phyloP scores from a whole-genome alignment of 2,329 filamentous ascomycete genomes.

The Volutella citrinella region DNA sequence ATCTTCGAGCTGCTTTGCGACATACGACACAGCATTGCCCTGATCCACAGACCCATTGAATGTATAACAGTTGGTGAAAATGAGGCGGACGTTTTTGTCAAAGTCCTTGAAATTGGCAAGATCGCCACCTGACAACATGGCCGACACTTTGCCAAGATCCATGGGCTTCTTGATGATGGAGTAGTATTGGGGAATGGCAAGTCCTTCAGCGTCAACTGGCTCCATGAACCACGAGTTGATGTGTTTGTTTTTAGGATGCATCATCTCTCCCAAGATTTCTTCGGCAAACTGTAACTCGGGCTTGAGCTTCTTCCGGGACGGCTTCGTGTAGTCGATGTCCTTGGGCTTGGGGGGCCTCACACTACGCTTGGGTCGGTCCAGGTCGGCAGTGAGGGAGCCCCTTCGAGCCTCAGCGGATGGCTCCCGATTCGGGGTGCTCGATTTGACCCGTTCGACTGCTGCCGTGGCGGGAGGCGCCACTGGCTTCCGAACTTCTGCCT shows the following conservation, averaged over 20 bases:
- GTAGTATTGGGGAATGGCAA: constrained; percentile 92
- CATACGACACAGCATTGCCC: constrained; percentile 68
- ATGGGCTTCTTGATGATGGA: constrained; percentile 95
- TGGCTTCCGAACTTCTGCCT: constrained; percentile 28
- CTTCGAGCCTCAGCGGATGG: constrained; percentile 51
- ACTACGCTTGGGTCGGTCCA: constrained; percentile 82
- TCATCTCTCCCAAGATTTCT: constrained; percentile 73
- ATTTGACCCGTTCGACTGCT: constrained; percentile 23
- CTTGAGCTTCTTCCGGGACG: constrained; percentile 82
- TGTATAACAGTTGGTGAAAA: constrained; percentile 85
- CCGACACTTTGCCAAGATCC: constrained; percentile 81
- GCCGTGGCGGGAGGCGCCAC: constrained; percentile 29
- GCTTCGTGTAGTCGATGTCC: constrained; percentile 81
- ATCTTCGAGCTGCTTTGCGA: constrained; percentile 70
- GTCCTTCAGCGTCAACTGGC: constrained; percentile 88
- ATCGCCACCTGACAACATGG: constrained; percentile 72
- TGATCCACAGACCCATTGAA: constrained; percentile 66
- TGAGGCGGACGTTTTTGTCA: constrained; percentile 75
- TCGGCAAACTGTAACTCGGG: constrained; percentile 90
- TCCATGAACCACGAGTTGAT: constrained; percentile 73
- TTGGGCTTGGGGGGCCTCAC: constrained; percentile 89
- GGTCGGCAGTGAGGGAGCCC: constrained; percentile 75
- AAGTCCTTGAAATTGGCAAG: constrained; percentile 85
- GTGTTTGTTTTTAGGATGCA: constrained; percentile 66
- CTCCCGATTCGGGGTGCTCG: constrained; percentile 16